A percentile compares a stretch with the other conserved stretches of the same genome.
These are phyloP conservation scores for Starmerella potacharoeniae DNA, from an alignment of 805 yeast genomes.

Conservation along the genomic window DNA sequence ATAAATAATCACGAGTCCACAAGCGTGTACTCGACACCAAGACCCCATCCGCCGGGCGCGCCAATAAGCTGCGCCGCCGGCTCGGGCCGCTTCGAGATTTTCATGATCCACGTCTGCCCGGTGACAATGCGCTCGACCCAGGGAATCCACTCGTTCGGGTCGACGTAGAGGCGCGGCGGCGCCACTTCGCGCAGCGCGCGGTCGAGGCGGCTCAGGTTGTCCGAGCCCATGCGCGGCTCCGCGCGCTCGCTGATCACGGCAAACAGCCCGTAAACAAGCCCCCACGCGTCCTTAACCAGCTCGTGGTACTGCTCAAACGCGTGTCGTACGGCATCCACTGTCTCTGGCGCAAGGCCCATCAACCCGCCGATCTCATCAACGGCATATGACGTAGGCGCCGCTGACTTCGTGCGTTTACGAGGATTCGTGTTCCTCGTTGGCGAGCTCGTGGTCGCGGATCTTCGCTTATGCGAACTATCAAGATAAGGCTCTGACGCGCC, in stretches of 20 bases:
- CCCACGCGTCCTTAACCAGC: conserved; percentile 30
- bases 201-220: conserved; percentile 8
- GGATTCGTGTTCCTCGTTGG: conserved; percentile 11
- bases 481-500: neutral
- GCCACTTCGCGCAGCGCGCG: conserved; percentile 8
- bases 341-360: conserved; percentile 9
- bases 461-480: conserved; percentile 7
- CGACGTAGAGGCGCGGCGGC: conserved; percentile 9
- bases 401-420: neutral
- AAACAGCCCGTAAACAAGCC: conserved; percentile 27
- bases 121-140: conserved; percentile 28
- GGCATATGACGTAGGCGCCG: conserved; percentile 7
- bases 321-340: conserved; percentile 18
- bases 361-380: conserved; percentile 8
- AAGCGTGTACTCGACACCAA: conserved; percentile 13
- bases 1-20: neutral
- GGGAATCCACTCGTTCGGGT: conserved; percentile 26
- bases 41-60: conserved; percentile 22
- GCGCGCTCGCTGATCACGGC: conserved; percentile 24
- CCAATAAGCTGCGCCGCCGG: conserved; percentile 15
- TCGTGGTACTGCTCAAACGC: conserved; percentile 25
- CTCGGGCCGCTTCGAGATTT: conserved; percentile 22
- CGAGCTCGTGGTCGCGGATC: neutral
- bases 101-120: conserved; percentile 28
- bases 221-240: conserved; percentile 22